Percentiles rank a stretch among this genome's conserved stretches.
Conservation (phyloP, 352 stramenopile species). For the Globisporangium lucens region DNA sequence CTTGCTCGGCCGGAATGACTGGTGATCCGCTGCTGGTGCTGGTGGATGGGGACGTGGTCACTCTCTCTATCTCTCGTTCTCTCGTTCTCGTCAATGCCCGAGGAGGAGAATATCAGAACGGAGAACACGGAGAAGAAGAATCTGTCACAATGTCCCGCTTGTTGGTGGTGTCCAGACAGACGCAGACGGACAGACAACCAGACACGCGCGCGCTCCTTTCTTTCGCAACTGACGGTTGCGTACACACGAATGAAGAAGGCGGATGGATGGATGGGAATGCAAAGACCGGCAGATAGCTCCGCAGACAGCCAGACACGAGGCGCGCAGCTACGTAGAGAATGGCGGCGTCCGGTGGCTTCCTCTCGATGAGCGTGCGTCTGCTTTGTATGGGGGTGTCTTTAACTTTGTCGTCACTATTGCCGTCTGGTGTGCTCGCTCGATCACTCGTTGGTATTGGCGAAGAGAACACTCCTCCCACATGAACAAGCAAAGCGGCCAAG, state of each 20-base stretch:
- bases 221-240: neutral
- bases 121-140: constrained; percentile 7
- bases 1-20: constrained; percentile 6
- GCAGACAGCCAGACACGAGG: neutral
- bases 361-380: neutral
- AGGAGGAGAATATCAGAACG: constrained; percentile 9
- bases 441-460: neutral
- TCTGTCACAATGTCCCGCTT: constrained; percentile 2
- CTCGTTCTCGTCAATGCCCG: neutral
- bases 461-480: neutral
- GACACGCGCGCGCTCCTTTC: constrained; percentile 2
- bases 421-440: neutral
- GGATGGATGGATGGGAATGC: neutral
- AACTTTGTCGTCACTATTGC: neutral
- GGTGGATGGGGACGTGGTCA: constrained; percentile 1
- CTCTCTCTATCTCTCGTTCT: neutral
- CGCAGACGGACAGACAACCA: neutral
- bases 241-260: neutral
- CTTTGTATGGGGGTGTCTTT: neutral
- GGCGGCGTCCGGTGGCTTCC: neutral
- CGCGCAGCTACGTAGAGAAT: neutral
- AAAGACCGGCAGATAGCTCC: neutral
- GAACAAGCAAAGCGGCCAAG: neutral
- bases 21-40: constrained; percentile 5
- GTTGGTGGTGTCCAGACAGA: neutral